phyloP scores from a whole-genome alignment of 257 asterid species.

The Euphrasia confusa region DNA sequence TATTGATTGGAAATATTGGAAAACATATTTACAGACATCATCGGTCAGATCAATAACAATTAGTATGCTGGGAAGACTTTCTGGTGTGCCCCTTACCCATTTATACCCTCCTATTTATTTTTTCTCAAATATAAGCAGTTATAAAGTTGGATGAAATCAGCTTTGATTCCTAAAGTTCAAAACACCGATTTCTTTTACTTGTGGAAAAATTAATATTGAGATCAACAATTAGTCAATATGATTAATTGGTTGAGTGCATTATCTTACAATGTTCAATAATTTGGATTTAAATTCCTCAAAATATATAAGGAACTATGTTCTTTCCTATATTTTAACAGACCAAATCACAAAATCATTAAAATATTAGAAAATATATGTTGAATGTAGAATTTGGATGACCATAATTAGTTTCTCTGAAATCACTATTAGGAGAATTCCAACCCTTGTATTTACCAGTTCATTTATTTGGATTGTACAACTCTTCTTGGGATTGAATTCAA shows the following conservation, averaged over 20 bases:
- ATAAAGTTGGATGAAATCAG: slow-evolving; percentile 16
- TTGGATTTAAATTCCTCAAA: slow-evolving; percentile 9
- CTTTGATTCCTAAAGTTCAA: slow-evolving; percentile 22
- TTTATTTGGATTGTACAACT: slow-evolving; percentile 17
- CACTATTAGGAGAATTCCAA: slow-evolving; percentile 3
- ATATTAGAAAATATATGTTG: slow-evolving; percentile 4
- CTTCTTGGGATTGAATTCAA: slow-evolving; percentile 22
- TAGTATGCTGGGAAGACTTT: slow-evolving; percentile 58
- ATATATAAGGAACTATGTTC: background rate
- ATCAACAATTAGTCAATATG: slow-evolving; percentile 5
- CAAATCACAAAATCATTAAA: slow-evolving; percentile 6
- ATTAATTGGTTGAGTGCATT: slow-evolving; percentile 18
- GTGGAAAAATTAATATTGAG: slow-evolving; percentile 16
- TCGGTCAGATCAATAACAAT: slow-evolving; percentile 77
- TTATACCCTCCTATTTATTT: slow-evolving; percentile 20
- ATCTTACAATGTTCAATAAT: slow-evolving; percentile 4
- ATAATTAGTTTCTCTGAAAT: slow-evolving; percentile 8
- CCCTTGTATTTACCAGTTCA: slow-evolving; percentile 8
- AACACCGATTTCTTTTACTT: slow-evolving; percentile 11
- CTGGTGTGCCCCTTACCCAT: slow-evolving; percentile 40
- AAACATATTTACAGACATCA: slow-evolving; percentile 53
- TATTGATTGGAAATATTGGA: slow-evolving; percentile 95
- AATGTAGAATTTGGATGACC: slow-evolving; percentile 4
- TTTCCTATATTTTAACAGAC: background rate
- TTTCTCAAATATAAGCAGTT: background rate